phyloP scores from a whole-genome alignment of 345 rosid genomes.

The Linum lewisii region DNA sequence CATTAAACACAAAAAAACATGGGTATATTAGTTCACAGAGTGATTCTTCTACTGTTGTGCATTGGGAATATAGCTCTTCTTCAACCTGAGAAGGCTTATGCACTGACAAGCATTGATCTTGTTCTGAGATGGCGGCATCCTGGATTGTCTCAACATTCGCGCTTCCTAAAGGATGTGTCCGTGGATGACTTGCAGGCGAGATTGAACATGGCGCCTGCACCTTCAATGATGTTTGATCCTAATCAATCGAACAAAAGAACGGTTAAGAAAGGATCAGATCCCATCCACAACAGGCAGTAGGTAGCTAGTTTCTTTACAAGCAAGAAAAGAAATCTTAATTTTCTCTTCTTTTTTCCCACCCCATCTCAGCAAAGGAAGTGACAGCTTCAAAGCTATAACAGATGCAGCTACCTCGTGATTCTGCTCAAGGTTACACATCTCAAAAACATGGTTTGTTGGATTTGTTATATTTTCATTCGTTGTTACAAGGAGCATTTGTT shows the following conservation, averaged over 20 bases:
- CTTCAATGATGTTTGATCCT: constrained; percentile 44
- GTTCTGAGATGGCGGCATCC: constrained; percentile 32
- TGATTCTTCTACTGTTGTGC: constrained; percentile 32
- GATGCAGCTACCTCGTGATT: constrained; percentile 9
- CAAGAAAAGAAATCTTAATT: background rate
- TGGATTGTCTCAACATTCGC: constrained; percentile 25
- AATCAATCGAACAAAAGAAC: constrained; percentile 58
- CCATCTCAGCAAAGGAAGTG: constrained; percentile 11
- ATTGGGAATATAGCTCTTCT: constrained; percentile 26
- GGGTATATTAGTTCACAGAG: constrained; percentile 25
- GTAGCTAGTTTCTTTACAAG: background rate
- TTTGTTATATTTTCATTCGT: constrained; percentile 19
- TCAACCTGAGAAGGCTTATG: constrained; percentile 30
- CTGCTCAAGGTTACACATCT: constrained; percentile 8
- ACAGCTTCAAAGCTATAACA: constrained; percentile 16
- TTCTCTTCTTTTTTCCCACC: background rate
- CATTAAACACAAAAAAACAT: constrained; percentile 20
- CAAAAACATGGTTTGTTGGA: constrained; percentile 18
- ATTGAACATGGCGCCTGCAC: constrained; percentile 36
- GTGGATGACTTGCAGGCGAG: constrained; percentile 21
- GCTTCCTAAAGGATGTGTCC: constrained; percentile 29
- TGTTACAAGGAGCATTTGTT: constrained; percentile 12
- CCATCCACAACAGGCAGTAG: constrained; percentile 74
- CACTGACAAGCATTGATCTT: constrained; percentile 30
- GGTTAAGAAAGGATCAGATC: constrained; percentile 71